Base-by-base conservation (phyloP, 306 rosid species). In the Cucumis cinereus region DNA sequence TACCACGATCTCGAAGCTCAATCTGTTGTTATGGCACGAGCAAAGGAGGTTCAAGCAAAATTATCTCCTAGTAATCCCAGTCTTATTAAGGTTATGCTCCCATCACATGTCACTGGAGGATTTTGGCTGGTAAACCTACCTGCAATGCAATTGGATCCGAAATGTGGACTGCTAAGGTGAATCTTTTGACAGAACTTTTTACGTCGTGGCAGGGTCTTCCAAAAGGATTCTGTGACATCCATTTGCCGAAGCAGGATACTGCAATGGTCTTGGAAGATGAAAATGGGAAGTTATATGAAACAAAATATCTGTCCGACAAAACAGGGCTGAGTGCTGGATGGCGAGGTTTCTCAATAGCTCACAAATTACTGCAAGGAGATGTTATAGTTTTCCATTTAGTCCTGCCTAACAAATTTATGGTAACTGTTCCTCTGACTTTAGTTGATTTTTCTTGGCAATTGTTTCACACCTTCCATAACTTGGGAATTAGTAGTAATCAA, bases 21-120 rank as follows among this genome's bases (percentile, higher is more conserved):
- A 10, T 56, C 79, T 38, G 17, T 57, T 55, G 79, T 74, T 55
- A 64, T 53, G 59, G 68, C 71, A 54, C 73, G 36, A 43, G 67
- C 78, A 47, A 43, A 82, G 56, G 77, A 78, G 57, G 74, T 82
- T 77, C 76, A 78, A 77, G 82, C 28, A 66, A 73, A 57, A 53
- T 40, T 82, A 66, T 58, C 77, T 33, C 60, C 70, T 20, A 71
- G 71, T 10, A 38, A 6, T 62, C 82, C 85, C 20, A 69, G 81
- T 41, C 50, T 82, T 78, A 28, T 82, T 28, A 82, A 74, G 67
- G 66, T 26, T 50, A 82, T 82, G 78, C 75, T 67, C 52, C 82
- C 49, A 8, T 82, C 82, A 36, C 77, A 82, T 26, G 77, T 82
- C 54, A 14, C 36, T 6, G 55, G 71, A 49, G 75, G 79, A 52